Evolutionary conservation across 2,329 filamentous ascomycete genomes (phyloP), one percentile per base, ranked within the genome.

Genomic region (Paecilomyces sp.): DNA sequence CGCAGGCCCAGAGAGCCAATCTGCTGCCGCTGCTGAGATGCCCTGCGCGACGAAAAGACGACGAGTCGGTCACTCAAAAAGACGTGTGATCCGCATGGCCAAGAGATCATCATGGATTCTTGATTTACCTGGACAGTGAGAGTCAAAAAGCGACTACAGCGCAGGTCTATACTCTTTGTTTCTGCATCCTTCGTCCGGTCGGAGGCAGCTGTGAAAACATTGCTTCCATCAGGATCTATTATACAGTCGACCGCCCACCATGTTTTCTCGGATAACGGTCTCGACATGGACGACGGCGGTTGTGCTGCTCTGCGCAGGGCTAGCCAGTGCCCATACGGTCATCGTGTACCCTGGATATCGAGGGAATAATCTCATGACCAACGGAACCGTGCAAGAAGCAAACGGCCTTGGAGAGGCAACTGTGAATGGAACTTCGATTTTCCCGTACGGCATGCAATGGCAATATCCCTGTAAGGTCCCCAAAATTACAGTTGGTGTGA

Each of bases 391-490:
- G 25, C 68, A 74, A 34, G 74, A 79, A 13, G 67, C 76, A n/a
- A 72, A 71, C 52, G 79, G 79, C 12, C 66, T 86, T n/a, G 73
- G 72, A 30, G 66, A 67, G 3, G 81, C 81, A 4, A 78, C 76
- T 30, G 67, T 72, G 36, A 81, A 82, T 58, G 77, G 76, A 24
- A 77, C 79, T 15, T 68, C 72, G 18, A 70, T 77, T 0, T 94
- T 85, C 67, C 92, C 92, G 1, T 96, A 90, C 66, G 92, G 92
- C 77, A 93, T 94, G 90, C 89, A 96, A 79, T 97, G 92, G 92
- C 86, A 88, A 73, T 96, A 96, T 80, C 92, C 92, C 75, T 97
- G 92, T 96, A 80, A 78, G 90, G 80, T 7, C 6, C 51, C 58
- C 25, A 11, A n/a, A 18, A 18, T 47, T 25, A 15, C n/a, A 22